A percentile compares a stretch with the other conserved stretches of the same genome.
Conservation (phyloP, 2,329 filamentous ascomycete genomes). For the Dendryphion nanum region DNA sequence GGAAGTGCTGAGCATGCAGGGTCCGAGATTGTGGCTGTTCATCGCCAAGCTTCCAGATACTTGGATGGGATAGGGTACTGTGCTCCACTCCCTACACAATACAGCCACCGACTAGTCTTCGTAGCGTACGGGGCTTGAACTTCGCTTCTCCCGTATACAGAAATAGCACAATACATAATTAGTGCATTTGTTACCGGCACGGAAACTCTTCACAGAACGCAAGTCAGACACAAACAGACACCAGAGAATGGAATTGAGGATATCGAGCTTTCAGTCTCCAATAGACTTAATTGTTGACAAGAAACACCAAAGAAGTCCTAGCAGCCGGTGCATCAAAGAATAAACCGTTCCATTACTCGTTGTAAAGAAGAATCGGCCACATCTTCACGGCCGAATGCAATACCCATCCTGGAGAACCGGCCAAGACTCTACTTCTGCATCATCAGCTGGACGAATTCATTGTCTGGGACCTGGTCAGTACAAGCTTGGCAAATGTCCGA, state of each 20-base stretch:
- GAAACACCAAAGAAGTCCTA: conserved; percentile 20
- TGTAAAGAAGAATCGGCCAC: conserved; percentile 26
- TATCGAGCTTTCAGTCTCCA: conserved; percentile 29
- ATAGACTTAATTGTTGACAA: conserved; percentile 16
- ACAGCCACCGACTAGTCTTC: too few relatives aligned
- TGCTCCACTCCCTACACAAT: too few relatives aligned
- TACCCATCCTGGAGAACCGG: conserved; percentile 22
- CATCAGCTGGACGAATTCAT: conserved; percentile 57
- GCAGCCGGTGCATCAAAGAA: conserved; percentile 18
- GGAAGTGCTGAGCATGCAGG: too few relatives aligned
- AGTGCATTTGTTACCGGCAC: too few relatives aligned
- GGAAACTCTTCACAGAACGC: too few relatives aligned
- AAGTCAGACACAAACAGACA: conserved; percentile 10
- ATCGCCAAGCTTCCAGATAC: too few relatives aligned
- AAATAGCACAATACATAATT: too few relatives aligned
- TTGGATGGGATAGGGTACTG: too few relatives aligned
- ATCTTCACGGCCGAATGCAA: conserved; percentile 26
- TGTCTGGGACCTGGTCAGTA: conserved; percentile 40
- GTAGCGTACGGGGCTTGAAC: too few relatives aligned
- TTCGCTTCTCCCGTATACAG: too few relatives aligned
- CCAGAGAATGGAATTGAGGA: conserved; percentile 31
- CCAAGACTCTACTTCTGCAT: conserved; percentile 50
- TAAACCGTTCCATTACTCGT: conserved; percentile 28
- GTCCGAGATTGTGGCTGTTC: too few relatives aligned
- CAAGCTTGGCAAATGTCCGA: not conserved